Conservation (phyloP, 2,329 filamentous ascomycete species). For the Neonectria hederae region DNA sequence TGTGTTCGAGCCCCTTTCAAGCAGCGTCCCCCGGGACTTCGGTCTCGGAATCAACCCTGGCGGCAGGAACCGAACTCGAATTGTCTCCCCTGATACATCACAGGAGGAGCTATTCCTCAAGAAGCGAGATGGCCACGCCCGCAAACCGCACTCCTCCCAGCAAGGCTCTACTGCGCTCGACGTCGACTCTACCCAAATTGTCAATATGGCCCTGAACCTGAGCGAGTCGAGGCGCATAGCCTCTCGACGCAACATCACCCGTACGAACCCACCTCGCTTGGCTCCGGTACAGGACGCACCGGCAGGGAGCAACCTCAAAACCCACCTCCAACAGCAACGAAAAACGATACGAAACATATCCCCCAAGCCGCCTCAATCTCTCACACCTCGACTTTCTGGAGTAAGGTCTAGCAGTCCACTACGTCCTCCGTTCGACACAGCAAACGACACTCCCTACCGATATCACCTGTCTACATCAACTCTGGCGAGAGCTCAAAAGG, state of each 20-base stretch:
- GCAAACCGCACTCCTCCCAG: constrained; percentile 30
- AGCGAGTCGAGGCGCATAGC: constrained; percentile 81
- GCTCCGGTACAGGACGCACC: constrained; percentile 63
- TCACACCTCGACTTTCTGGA: constrained; percentile 54
- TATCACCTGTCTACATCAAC: constrained; percentile 83
- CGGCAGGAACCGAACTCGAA: constrained; percentile 30
- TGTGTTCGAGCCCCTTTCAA: constrained; percentile 25
- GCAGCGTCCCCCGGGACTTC: constrained; percentile 26
- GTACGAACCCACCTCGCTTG: constrained; percentile 59
- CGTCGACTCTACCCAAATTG: constrained; percentile 86
- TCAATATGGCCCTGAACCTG: constrained; percentile 89
- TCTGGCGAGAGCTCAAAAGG: constrained; percentile 82
- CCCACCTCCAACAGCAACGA: constrained; percentile 78
- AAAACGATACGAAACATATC: constrained; percentile 69
- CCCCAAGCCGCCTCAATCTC: constrained; percentile 60
- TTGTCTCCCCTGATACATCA: constrained; percentile 42
- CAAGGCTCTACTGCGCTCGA: constrained; percentile 56
- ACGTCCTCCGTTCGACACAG: constrained; percentile 57
- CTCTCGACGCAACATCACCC: constrained; percentile 65
- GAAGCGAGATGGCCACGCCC: constrained; percentile 34
- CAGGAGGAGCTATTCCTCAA: constrained; percentile 38
- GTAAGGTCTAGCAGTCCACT: constrained; percentile 56
- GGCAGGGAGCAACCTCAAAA: constrained; percentile 67
- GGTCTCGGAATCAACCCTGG: constrained; percentile 35
- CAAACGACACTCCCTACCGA: constrained; percentile 58